A percentile compares a stretch with the other conserved stretches of the same genome.
These are phyloP conservation scores for Nakazawaea anatomiae DNA, from an alignment of 805 yeast species.

Conservation along the genomic window DNA sequence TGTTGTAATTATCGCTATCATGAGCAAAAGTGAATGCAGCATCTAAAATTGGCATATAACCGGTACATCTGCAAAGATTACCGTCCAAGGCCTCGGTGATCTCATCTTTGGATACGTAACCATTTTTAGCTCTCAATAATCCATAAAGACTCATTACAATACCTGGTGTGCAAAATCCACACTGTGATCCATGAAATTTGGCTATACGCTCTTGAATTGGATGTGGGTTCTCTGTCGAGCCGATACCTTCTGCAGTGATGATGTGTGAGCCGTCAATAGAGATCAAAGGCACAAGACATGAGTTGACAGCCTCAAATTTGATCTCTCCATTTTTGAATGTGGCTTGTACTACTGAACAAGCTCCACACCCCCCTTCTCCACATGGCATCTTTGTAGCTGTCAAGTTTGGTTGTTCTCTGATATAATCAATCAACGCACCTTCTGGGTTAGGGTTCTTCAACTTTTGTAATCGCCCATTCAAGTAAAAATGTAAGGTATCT, in stretches of 20 bases:
- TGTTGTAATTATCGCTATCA: constrained; percentile 25
- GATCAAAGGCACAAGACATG: constrained; percentile 41
- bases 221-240: constrained; percentile 32
- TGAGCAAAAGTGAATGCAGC: constrained; percentile 38
- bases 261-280: constrained; percentile 40
- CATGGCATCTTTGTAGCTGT: constrained; percentile 44
- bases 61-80: constrained; percentile 43
- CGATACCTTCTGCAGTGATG: constrained; percentile 44
- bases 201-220: constrained; percentile 46
- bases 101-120: constrained; percentile 29
- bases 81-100: constrained; percentile 41
- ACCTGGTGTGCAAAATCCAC: constrained; percentile 48
- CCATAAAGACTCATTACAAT: constrained; percentile 43
- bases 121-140: constrained; percentile 31
- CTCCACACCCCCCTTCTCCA: constrained; percentile 48
- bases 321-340: constrained; percentile 23
- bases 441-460: constrained; percentile 36
- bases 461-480: constrained; percentile 32
- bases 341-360: constrained; percentile 39
- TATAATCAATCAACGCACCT: constrained; percentile 36
- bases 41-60: constrained; percentile 43
- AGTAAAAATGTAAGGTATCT: constrained; percentile 24
- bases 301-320: constrained; percentile 33
- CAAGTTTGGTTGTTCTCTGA: constrained; percentile 29
- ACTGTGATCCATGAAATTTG: constrained; percentile 42